Evolutionary conservation across 2,329 filamentous ascomycete genomes (phyloP).

Genomic region (Pseudocercospora cruenta): DNA sequence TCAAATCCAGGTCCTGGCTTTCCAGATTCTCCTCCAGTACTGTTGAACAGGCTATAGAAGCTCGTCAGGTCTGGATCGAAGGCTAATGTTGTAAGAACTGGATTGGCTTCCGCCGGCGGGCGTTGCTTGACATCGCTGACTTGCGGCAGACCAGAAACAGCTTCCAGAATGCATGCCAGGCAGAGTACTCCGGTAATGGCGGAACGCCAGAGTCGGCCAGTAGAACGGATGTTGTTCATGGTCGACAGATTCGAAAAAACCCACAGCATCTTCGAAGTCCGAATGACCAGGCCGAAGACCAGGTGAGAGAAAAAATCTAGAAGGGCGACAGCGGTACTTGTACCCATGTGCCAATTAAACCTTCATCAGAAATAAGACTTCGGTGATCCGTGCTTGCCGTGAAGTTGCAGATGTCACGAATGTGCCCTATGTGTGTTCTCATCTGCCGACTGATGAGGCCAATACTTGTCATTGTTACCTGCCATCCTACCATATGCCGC

Average conservation of each 20-base stretch:
- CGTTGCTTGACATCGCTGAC: conserved; percentile 7
- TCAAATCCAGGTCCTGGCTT: conserved; percentile 20
- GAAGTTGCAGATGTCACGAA: not conserved
- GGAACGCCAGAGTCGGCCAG: not conserved
- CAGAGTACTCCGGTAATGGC: not conserved
- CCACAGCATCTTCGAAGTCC: not conserved
- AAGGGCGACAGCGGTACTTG: not conserved
- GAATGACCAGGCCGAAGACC: not conserved
- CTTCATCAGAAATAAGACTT: not conserved
- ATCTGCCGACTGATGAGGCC: not conserved
- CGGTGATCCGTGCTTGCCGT: not conserved
- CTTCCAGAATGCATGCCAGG: not conserved
- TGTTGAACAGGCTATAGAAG: conserved; percentile 21
- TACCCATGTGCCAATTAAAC: not conserved
- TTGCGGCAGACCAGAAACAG: not conserved
- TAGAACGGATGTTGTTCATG: not conserved
- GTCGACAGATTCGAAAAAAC: not conserved
- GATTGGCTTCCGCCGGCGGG: not conserved
- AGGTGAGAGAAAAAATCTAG: not conserved
- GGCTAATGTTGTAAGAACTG: conserved; percentile 18
- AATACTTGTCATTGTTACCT: not conserved
- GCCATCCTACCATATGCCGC: not conserved
- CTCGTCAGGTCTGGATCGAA: conserved; percentile 13
- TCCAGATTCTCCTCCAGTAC: conserved; percentile 19
- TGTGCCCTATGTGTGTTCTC: not conserved